Conservation (phyloP, 805 yeast genomes). For the Komagataella pseudopastoris region DNA sequence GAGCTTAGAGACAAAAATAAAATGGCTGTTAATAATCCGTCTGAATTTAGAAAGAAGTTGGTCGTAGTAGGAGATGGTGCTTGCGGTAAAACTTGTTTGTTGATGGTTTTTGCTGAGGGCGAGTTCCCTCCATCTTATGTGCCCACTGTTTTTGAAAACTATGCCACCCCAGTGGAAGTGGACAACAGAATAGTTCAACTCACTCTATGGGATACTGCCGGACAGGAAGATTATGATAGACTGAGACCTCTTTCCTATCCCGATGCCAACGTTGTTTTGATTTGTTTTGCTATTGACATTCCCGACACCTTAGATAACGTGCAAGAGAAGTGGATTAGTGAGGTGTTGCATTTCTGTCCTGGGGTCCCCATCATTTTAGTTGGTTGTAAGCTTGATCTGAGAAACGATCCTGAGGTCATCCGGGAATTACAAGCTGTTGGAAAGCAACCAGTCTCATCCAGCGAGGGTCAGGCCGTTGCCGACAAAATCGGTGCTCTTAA, state of each 20-base stretch:
- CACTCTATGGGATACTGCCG: slow-evolving; percentile 97
- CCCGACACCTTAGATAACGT: slow-evolving; percentile 91
- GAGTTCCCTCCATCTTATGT: slow-evolving; percentile 91
- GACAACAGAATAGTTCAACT: slow-evolving; percentile 87
- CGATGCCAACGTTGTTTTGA: slow-evolving; percentile 81
- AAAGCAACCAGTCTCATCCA: slow-evolving; percentile 67
- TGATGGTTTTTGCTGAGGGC: slow-evolving; percentile 77
- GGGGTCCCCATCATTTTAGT: slow-evolving; percentile 87
- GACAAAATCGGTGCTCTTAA: slow-evolving; percentile 79
- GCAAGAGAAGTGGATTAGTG: slow-evolving; percentile 92
- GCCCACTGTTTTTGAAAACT: slow-evolving; percentile 94
- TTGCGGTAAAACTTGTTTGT: slow-evolving; percentile 88
- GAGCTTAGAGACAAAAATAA: not conserved
- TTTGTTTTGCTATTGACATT: slow-evolving; percentile 82
- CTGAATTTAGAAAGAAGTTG: slow-evolving; percentile 60
- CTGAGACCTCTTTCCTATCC: slow-evolving; percentile 86
- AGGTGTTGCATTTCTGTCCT: slow-evolving; percentile 86
- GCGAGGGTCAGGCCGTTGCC: slow-evolving; percentile 81
- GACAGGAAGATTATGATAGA: slow-evolving; percentile 96
- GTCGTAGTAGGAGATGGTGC: slow-evolving; percentile 98
- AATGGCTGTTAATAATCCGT: not conserved
- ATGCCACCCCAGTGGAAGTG: slow-evolving; percentile 90
- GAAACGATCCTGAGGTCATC: slow-evolving; percentile 68
- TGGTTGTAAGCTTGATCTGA: slow-evolving; percentile 84
- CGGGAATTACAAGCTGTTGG: slow-evolving; percentile 63